A percentile compares a stretch with the other conserved stretches of the same genome.
Conservation (phyloP, 306 rosid genomes). For the Alnus rubra region DNA sequence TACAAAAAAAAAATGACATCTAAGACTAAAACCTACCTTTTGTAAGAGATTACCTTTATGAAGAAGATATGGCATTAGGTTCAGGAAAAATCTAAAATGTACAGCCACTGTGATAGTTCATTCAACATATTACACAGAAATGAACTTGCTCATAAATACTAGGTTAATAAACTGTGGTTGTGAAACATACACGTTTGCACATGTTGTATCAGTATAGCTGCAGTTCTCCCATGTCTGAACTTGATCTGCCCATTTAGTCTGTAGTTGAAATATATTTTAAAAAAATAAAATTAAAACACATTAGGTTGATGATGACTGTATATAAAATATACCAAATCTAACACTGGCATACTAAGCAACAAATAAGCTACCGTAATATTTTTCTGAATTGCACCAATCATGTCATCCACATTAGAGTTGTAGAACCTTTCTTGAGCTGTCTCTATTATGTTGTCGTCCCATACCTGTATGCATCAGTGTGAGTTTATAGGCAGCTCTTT, state of each 20-base stretch:
- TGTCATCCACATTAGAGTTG: constrained; percentile 37
- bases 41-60: neutral
- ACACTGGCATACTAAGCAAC: neutral
- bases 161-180: neutral
- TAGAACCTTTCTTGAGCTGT: constrained; percentile 65
- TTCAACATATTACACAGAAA: too few relatives aligned
- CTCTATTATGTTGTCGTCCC: constrained; percentile 75
- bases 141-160: neutral
- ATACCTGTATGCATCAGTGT: constrained; percentile 42
- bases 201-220: constrained; percentile 40
- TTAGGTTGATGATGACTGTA: neutral
- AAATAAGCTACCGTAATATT: constrained; percentile 64
- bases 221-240: constrained; percentile 72
- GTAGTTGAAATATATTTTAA: constrained; percentile 17
- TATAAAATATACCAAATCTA: neutral
- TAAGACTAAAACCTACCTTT: neutral
- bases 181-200: constrained; percentile 61
- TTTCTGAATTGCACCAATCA: constrained; percentile 50
- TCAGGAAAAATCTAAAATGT: neutral
- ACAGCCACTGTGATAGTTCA: neutral
- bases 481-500: neutral
- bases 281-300: neutral
- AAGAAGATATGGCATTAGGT: neutral
- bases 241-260: constrained; percentile 70
- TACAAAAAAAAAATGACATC: neutral